Evolutionary conservation across 2,329 filamentous ascomycete species (phyloP).

Genomic region (Monosporascus sp.): DNA sequence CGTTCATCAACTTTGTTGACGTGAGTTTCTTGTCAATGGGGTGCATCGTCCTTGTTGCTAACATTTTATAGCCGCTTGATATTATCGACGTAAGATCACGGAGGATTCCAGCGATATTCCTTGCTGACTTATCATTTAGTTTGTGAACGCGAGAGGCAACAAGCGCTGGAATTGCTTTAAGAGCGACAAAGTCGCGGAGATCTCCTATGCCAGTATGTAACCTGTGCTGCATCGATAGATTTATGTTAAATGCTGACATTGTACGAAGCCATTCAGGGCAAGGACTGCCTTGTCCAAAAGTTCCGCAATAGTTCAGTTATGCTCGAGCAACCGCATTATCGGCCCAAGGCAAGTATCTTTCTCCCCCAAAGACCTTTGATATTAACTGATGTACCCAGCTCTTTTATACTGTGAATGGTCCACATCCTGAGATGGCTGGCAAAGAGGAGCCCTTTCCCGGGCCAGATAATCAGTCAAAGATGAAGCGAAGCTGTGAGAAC

Average conservation of each 20-base stretch:
- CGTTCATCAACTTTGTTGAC: slow-evolving; percentile 91
- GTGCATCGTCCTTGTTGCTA: slow-evolving; percentile 33
- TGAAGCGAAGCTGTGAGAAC: slow-evolving; percentile 82
- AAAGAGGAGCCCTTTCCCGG: slow-evolving; percentile 70
- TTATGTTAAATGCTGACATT: slow-evolving; percentile 19
- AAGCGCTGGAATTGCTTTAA: slow-evolving; percentile 77
- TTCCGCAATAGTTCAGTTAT: slow-evolving; percentile 97
- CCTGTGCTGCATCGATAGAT: neutral
- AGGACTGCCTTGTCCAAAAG: slow-evolving; percentile 85
- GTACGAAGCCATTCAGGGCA: slow-evolving; percentile 75
- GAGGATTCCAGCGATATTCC: neutral
- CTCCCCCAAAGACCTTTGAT: neutral
- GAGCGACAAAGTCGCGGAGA: slow-evolving; percentile 78
- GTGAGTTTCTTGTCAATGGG: slow-evolving; percentile 41
- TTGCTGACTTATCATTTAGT: slow-evolving; percentile 43
- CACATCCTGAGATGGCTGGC: slow-evolving; percentile 52
- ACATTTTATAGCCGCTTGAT: slow-evolving; percentile 56
- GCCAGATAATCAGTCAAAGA: slow-evolving; percentile 81
- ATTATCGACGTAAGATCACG: slow-evolving; percentile 62
- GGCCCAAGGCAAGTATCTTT: slow-evolving; percentile 64
- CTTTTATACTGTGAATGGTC: slow-evolving; percentile 47
- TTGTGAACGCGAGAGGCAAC: slow-evolving; percentile 65
- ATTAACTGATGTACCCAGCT: slow-evolving; percentile 33
- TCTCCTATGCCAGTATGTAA: slow-evolving; percentile 87
- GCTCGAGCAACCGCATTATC: slow-evolving; percentile 75